Evolutionary conservation across 2,329 filamentous ascomycete species (phyloP).

Genomic region (Xylaria sp.): DNA sequence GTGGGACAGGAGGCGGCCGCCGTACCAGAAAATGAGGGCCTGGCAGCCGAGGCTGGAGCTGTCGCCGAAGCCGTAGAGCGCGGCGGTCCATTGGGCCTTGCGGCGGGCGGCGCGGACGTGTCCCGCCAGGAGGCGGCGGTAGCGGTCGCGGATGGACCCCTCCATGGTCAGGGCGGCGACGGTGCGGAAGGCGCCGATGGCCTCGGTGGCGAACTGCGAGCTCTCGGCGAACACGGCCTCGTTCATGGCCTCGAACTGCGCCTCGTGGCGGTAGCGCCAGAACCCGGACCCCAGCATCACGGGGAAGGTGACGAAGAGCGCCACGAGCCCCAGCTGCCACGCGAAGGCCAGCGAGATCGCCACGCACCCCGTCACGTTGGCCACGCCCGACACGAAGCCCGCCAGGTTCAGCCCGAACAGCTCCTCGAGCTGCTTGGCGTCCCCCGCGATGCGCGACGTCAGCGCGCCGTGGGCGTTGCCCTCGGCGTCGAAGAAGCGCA

Average conservation of each 20-base stretch:
- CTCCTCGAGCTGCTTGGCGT: constrained; percentile 60
- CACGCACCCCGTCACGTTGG: constrained; percentile 64
- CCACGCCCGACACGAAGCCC: constrained; percentile 60
- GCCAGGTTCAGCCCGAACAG: constrained; percentile 63
- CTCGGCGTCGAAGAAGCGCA: constrained; percentile 59
- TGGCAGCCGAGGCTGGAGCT: constrained; percentile 63
- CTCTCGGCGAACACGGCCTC: constrained; percentile 67
- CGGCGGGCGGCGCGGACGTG: constrained; percentile 61
- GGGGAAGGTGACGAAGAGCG: constrained; percentile 59
- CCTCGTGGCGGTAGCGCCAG: constrained; percentile 56
- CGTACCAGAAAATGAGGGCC: constrained; percentile 67
- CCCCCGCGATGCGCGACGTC: constrained; percentile 53
- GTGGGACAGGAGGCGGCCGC: constrained; percentile 55
- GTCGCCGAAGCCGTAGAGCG: constrained; percentile 69
- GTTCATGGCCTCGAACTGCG: constrained; percentile 67
- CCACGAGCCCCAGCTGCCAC: constrained; percentile 72
- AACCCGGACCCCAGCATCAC: constrained; percentile 48
- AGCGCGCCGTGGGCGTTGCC: constrained; percentile 60
- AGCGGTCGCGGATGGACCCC: constrained; percentile 62
- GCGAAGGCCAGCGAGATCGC: constrained; percentile 68
- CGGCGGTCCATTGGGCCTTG: constrained; percentile 61
- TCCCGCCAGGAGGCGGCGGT: constrained; percentile 55
- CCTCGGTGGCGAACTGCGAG: constrained; percentile 72
- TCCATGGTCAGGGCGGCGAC: constrained; percentile 70
- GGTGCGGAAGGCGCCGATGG: constrained; percentile 71